These are phyloP conservation scores for Ascochyta viciae-villosae DNA, from an alignment of 2,329 filamentous ascomycete genomes.

Conservation along the genomic window DNA sequence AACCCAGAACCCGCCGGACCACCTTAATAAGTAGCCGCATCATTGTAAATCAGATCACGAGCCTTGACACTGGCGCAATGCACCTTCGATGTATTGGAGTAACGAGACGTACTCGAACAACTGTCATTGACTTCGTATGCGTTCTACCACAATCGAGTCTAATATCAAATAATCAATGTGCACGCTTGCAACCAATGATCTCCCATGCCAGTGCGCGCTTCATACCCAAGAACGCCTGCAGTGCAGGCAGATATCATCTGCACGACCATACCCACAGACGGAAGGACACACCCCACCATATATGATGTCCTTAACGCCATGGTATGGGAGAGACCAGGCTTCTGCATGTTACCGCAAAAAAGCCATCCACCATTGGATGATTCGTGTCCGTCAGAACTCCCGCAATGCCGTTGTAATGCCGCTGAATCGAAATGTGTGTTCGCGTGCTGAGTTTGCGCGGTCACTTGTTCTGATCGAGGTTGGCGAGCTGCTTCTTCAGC, in stretches of 20 bases:
- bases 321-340: constrained; percentile 22
- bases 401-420: constrained; percentile 45
- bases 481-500: constrained; percentile 54
- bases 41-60: neutral
- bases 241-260: constrained; percentile 39
- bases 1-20: constrained; percentile 5
- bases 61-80: neutral
- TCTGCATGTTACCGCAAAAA: constrained; percentile 21
- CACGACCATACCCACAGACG: constrained; percentile 18
- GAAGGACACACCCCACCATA: constrained; percentile 9
- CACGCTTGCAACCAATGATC: neutral
- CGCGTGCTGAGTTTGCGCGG: constrained; percentile 27
- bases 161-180: neutral
- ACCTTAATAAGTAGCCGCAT: neutral
- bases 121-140: neutral
- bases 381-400: constrained; percentile 41
- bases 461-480: constrained; percentile 48
- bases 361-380: constrained; percentile 17
- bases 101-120: neutral
- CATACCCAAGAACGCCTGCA: constrained; percentile 20
- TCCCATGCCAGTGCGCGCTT: neutral
- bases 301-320: constrained; percentile 36
- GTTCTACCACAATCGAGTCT: neutral
- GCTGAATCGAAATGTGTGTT: constrained; percentile 37
- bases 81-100: neutral